Conservation (phyloP, 2,329 filamentous ascomycete species). For the Ascochyta clinopodiicola region DNA sequence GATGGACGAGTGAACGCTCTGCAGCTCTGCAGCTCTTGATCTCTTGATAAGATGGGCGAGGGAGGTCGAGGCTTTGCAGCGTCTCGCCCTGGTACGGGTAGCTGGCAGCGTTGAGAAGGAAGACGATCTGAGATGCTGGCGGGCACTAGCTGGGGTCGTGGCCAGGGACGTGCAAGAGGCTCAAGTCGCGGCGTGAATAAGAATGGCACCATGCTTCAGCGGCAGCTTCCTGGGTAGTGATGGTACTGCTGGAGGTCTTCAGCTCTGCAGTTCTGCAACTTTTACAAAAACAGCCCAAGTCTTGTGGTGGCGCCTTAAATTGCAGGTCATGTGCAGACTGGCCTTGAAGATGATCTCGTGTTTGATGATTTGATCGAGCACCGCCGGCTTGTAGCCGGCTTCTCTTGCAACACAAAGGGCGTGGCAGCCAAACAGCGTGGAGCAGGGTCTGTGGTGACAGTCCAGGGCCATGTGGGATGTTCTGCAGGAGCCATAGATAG, state of each 20-base stretch:
- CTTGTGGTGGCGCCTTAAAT: too few relatives aligned
- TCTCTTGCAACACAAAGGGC: too few relatives aligned
- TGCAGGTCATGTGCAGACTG: too few relatives aligned
- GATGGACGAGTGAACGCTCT: not conserved
- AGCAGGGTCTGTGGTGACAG: not conserved
- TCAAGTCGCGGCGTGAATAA: not conserved
- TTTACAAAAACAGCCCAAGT: too few relatives aligned
- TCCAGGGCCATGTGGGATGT: constrained; percentile 7
- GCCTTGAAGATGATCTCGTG: too few relatives aligned
- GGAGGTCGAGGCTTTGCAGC: not conserved
- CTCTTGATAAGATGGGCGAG: too few relatives aligned
- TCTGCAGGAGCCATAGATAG: not conserved
- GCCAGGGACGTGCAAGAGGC: constrained; percentile 3
- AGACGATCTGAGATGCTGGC: constrained; percentile 2
- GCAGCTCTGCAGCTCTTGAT: not conserved
- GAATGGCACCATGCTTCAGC: too few relatives aligned
- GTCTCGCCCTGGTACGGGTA: constrained; percentile 1
- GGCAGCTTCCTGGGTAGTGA: too few relatives aligned
- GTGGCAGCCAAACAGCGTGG: not conserved
- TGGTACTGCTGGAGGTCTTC: too few relatives aligned
- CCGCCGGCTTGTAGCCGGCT: too few relatives aligned
- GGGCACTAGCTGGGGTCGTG: constrained; percentile 3
- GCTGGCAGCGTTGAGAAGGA: not conserved
- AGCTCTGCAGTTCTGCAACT: too few relatives aligned
- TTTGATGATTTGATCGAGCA: too few relatives aligned